These are phyloP conservation scores for Termitomyces titanicus DNA, from an alignment of 768 basidiomycete species.

Conservation along the genomic window DNA sequence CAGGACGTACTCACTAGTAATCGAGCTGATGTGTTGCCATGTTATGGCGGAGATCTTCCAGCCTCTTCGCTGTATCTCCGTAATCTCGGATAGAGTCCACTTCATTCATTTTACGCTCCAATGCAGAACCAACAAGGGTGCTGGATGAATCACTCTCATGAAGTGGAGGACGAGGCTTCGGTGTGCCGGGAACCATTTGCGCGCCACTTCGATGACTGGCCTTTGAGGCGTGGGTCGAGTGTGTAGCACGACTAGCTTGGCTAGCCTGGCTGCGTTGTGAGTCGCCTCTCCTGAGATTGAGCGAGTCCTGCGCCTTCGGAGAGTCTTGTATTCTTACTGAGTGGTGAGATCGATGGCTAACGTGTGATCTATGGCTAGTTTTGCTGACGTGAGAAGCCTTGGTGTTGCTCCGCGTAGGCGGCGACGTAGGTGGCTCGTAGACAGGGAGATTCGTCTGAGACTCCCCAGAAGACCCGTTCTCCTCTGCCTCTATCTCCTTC, in stretches of 20 bases:
- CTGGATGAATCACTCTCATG: conserved; percentile 62
- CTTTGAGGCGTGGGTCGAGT: conserved; percentile 23
- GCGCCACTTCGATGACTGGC: conserved; percentile 19
- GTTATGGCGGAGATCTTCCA: conserved; percentile 58
- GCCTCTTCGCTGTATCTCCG: conserved; percentile 55
- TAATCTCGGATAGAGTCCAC: conserved; percentile 48
- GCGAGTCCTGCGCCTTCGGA: conserved; percentile 4
- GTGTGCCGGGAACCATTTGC: conserved; percentile 12
- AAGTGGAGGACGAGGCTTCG: conserved; percentile 16
- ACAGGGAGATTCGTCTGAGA: conserved; percentile 34
- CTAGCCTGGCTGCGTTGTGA: conserved; percentile 23
- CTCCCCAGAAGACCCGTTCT: conserved; percentile 20
- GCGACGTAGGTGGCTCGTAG: conserved; percentile 33
- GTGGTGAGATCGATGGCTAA: conserved; percentile 11
- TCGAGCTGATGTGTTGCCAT: conserved; percentile 70
- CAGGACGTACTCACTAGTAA: conserved; percentile 58
- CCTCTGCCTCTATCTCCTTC: conserved; percentile 34
- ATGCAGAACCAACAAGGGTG: conserved; percentile 73
- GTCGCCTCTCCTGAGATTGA: conserved; percentile 18
- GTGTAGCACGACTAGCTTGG: conserved; percentile 15
- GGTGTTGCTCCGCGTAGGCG: conserved; percentile 35
- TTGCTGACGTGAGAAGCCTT: conserved; percentile 35
- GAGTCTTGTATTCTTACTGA: conserved; percentile 7
- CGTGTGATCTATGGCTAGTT: conserved; percentile 20
- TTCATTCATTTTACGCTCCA: conserved; percentile 68